phyloP scores from a whole-genome alignment of 805 yeast genomes.

The Candida saitoana region DNA sequence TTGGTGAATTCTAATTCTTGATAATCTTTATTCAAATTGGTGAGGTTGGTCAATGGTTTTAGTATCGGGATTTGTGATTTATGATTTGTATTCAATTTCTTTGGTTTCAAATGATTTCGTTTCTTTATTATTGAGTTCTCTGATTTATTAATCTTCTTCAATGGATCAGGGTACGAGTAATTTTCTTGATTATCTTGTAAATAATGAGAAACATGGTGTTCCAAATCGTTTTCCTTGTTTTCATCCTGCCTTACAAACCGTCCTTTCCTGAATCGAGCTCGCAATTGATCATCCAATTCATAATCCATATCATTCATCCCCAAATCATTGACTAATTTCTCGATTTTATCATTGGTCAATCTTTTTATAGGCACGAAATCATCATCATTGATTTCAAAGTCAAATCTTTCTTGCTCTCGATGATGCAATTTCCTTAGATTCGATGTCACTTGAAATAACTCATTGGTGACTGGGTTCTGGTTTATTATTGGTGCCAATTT shows the following conservation, averaged over 20 bases:
- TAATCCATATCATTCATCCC: slow-evolving; percentile 20
- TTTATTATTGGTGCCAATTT: background rate
- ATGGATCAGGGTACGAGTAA: slow-evolving; percentile 22
- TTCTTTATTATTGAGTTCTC: slow-evolving; percentile 15
- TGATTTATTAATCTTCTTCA: slow-evolving; percentile 15
- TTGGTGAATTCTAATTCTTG: slow-evolving; percentile 6
- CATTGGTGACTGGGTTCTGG: slow-evolving; percentile 17
- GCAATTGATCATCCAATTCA: slow-evolving; percentile 32
- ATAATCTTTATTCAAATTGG: slow-evolving; percentile 8
- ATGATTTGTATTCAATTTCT: slow-evolving; percentile 6
- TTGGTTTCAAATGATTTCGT: slow-evolving; percentile 16
- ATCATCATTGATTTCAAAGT: slow-evolving; percentile 11
- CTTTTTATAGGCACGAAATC: slow-evolving; percentile 14
- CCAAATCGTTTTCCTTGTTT: slow-evolving; percentile 24
- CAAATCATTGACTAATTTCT: slow-evolving; percentile 32
- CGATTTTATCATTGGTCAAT: slow-evolving; percentile 34
- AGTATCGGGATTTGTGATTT: slow-evolving; percentile 23
- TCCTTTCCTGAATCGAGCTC: slow-evolving; percentile 33
- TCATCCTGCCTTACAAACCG: slow-evolving; percentile 21
- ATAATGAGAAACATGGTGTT: slow-evolving; percentile 25
- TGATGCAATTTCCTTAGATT: slow-evolving; percentile 15
- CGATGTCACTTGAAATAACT: slow-evolving; percentile 30
- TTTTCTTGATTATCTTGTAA: slow-evolving; percentile 33
- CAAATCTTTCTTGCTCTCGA: slow-evolving; percentile 6
- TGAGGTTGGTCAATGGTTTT: slow-evolving; percentile 21